Evolutionary conservation across 345 rosid genomes (phyloP).

Genomic region (Populus euphratica): DNA sequence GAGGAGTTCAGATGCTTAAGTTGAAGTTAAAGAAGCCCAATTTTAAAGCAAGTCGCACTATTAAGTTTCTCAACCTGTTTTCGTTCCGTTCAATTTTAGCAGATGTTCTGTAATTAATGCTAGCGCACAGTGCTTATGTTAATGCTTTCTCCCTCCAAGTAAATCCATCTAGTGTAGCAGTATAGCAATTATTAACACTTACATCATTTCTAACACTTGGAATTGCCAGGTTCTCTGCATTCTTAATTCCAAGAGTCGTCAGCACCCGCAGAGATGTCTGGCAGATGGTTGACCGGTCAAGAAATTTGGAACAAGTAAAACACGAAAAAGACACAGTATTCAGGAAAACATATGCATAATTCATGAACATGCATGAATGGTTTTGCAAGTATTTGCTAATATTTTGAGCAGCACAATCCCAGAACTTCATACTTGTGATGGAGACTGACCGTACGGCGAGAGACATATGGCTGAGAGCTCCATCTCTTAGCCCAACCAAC

Average conservation of each 20-base stretch:
- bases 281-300: conserved; percentile 7
- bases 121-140: too few species aligned
- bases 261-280: conserved; percentile 87
- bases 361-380: conserved; percentile 15
- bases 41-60: not conserved
- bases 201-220: conserved; percentile 96
- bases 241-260: conserved; percentile 72
- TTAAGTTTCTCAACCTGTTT: not conserved
- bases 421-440: conserved; percentile 23
- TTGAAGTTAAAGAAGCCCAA: not conserved
- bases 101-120: too few species aligned
- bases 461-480: conserved; percentile 91
- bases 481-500: conserved; percentile 90
- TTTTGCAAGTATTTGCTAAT: conserved; percentile 8
- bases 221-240: conserved; percentile 87
- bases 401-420: conserved; percentile 11
- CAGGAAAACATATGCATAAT: not conserved
- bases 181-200: conserved; percentile 21
- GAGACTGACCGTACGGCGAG: conserved; percentile 87
- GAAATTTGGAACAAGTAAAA: too few species aligned
- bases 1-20: not conserved
- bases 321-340: not conserved
- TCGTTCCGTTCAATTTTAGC: not conserved
- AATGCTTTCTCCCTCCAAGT: too few species aligned
- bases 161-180: not conserved